Evolutionary conservation across 2,329 filamentous ascomycete genomes (phyloP), one percentile per base, ranked within the genome.

Genomic region (Penicillium sp.): DNA sequence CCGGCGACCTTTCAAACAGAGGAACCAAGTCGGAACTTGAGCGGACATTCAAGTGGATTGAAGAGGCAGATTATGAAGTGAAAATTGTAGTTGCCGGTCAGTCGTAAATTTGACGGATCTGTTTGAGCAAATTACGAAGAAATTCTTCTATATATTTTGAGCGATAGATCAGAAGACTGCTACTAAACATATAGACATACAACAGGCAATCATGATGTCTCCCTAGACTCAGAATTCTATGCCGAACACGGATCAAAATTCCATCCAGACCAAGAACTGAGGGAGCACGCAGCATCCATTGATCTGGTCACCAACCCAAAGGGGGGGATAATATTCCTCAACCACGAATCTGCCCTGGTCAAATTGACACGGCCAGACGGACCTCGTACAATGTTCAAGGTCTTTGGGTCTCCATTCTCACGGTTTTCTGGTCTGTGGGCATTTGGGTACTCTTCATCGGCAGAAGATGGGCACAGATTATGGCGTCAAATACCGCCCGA

Each of bases 341-440:
- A 79, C 61, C 79, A 85, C 62, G 68, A 78, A 58, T 66, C 75
- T 57, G 70, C 70, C 38, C 62, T 68, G 24, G 68, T 85, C 55
- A 71, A 70, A 20, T 64, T 85, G 48, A 72, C 63, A 26, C 70
- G 70, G 26, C 66, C 73, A 11, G 66, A 68, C n/a, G 79, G 79
- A 5, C 77, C 80, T 47, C 69, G 71, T 23, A 79, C 79, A 2
- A 62, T 62, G 24, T 78, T 85, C 64, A 81, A 75, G 51, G 71
- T 85, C n/a, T 85, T 84, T 60, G 83, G 81, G 5, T 84, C 81
- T 43, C 83, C 83, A 7, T 81, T 74, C 61, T 81, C 80, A 11
- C 80, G 72, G 21, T 72, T 70, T 8, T 60, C 66, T 23, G 69
- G 73, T 2, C 70, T 73, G n/a, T 83, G 81, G 79, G 82, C 80